These are phyloP conservation scores for Dendrobium huoshanense DNA, from an alignment of 106 monocot genomes.

Conservation along the genomic window DNA sequence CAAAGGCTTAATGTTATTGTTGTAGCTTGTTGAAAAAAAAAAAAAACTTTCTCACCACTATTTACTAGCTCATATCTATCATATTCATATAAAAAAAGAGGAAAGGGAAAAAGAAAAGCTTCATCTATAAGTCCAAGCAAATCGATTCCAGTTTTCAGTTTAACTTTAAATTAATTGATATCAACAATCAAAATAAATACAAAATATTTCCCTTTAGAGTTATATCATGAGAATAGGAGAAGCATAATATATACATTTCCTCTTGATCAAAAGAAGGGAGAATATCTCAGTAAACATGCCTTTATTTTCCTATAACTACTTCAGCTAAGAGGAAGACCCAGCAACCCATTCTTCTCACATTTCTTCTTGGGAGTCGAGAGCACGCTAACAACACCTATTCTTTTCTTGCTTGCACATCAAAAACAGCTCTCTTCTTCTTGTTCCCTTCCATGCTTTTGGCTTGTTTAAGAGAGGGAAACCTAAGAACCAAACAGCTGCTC, in stretches of 20 bases:
- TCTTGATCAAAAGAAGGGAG: too few species aligned
- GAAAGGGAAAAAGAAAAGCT: background rate
- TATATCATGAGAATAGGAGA: constrained; percentile 51
- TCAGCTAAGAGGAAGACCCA: too few species aligned
- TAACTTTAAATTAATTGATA: constrained; percentile 32
- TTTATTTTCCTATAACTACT: too few species aligned
- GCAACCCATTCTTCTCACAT: too few species aligned
- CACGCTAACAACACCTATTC: too few species aligned
- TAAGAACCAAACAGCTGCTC: too few species aligned
- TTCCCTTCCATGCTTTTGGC: too few species aligned
- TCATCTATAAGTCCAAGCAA: constrained; percentile 46
- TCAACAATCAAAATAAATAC: constrained; percentile 55
- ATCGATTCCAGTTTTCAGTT: constrained; percentile 51
- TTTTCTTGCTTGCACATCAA: too few species aligned
- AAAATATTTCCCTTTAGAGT: constrained; percentile 32
- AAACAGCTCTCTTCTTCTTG: too few species aligned
- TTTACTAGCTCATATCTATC: constrained; percentile 76
- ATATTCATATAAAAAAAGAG: constrained; percentile 45
- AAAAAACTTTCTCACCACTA: constrained; percentile 29
- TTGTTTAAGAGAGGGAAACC: too few species aligned
- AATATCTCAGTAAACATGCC: too few species aligned
- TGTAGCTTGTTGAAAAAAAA: constrained; percentile 29
- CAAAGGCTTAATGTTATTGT: constrained; percentile 8
- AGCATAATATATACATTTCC: constrained; percentile 73
- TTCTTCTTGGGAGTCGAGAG: too few species aligned